Evolutionary conservation across 495 filamentous ascomycete genomes (phyloP).

Genomic region (Hypoxylon crocopeplum): DNA sequence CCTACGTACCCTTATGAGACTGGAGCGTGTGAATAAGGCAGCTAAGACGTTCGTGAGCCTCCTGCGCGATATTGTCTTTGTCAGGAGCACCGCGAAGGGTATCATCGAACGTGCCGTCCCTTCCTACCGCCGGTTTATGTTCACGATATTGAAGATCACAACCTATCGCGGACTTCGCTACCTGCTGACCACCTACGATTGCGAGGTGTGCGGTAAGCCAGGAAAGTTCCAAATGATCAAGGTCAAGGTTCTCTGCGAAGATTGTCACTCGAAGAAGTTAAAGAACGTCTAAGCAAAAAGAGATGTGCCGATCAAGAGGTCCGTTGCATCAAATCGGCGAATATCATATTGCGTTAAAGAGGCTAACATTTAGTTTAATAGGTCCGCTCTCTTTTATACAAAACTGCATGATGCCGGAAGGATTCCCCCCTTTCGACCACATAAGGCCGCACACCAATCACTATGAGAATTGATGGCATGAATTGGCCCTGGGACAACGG

Average conservation of each 20-base stretch:
- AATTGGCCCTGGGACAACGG: too few species aligned
- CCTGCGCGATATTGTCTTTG: conserved; percentile 1
- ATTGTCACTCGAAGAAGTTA: conserved; percentile 32
- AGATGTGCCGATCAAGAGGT: too few species aligned
- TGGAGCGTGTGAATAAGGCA: conserved; percentile 26
- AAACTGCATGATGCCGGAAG: too few species aligned
- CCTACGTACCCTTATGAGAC: conserved; percentile 17
- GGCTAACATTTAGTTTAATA: too few species aligned
- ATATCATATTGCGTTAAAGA: too few species aligned
- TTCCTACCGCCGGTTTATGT: conserved; percentile 17
- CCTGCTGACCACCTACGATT: conserved; percentile 15
- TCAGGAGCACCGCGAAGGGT: conserved; percentile 14
- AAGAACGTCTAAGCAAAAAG: too few species aligned
- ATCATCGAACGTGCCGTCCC: conserved; percentile 18
- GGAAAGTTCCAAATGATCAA: conserved; percentile 29
- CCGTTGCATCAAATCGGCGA: too few species aligned
- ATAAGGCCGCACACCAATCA: too few species aligned
- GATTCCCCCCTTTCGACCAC: too few species aligned
- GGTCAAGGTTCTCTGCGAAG: conserved; percentile 53
- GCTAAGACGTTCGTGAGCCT: conserved; percentile 9
- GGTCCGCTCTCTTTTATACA: too few species aligned
- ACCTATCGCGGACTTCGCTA: conserved; percentile 18
- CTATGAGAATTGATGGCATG: too few species aligned
- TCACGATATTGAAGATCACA: conserved; percentile 30
- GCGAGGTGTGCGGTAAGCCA: conserved; percentile 21